A percentile compares a stretch with the other conserved stretches of the same genome.
Evolutionary conservation across 805 yeast species (phyloP).

Genomic region (Jamesozyma piceae): DNA sequence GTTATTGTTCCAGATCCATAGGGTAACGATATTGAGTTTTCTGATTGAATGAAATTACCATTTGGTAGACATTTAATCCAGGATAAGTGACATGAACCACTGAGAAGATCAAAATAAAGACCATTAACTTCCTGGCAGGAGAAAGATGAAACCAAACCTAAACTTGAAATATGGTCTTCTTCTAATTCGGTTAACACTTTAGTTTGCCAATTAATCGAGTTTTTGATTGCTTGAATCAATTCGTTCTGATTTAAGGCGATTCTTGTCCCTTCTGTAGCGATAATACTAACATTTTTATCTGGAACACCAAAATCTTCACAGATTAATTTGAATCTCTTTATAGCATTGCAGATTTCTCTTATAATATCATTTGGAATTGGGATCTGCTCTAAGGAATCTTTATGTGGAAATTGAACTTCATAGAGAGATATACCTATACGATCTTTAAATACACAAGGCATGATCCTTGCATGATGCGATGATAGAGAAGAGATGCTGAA

Average conservation of each 20-base stretch:
- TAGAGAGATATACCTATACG: conserved; percentile 60
- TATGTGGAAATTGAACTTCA: conserved; percentile 44
- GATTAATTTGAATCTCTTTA: conserved; percentile 57
- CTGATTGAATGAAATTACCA: conserved; percentile 47
- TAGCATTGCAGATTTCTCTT: conserved; percentile 48
- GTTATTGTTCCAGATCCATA: conserved; percentile 67
- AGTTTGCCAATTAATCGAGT: conserved; percentile 58
- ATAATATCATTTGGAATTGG: conserved; percentile 53
- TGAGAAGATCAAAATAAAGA: conserved; percentile 63
- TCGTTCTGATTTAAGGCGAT: conserved; percentile 57
- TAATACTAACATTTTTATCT: conserved; percentile 48
- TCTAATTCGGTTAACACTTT: conserved; percentile 49
- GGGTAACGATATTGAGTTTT: conserved; percentile 53
- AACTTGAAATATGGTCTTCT: conserved; percentile 59
- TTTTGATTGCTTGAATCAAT: conserved; percentile 44
- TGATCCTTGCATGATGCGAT: conserved; percentile 59
- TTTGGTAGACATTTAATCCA: conserved; percentile 49
- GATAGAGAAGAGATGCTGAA: conserved; percentile 64
- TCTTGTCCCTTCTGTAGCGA: conserved; percentile 69
- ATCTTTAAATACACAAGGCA: conserved; percentile 73
- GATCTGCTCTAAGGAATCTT: conserved; percentile 26
- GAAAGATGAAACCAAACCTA: conserved; percentile 60
- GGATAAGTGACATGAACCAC: conserved; percentile 59
- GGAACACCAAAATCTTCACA: conserved; percentile 71
- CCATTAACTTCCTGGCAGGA: conserved; percentile 52